Conservation (phyloP, 805 yeast species). For the Ogataea paradorogensis region DNA sequence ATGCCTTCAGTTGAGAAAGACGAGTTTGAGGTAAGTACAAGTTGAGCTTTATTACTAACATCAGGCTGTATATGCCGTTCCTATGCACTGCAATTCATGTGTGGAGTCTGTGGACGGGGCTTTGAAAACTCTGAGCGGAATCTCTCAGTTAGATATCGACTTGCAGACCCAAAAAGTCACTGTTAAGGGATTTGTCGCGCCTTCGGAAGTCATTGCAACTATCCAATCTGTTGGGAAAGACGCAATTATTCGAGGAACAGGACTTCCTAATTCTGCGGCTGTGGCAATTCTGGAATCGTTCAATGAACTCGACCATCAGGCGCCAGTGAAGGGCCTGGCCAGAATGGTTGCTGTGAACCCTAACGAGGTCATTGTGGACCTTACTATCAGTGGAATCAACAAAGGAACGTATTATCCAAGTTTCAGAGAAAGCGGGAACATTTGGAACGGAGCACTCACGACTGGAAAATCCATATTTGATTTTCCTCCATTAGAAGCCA, state of each 20-base stretch:
- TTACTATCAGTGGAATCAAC: slow-evolving; percentile 70
- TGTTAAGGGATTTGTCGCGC: slow-evolving; percentile 69
- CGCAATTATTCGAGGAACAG: slow-evolving; percentile 90
- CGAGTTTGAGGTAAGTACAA: slow-evolving; percentile 23
- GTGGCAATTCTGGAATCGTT: slow-evolving; percentile 84
- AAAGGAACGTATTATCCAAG: slow-evolving; percentile 69
- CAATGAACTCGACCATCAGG: slow-evolving; percentile 40
- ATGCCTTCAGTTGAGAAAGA: slow-evolving; percentile 18
- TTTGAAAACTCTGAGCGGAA: slow-evolving; percentile 48
- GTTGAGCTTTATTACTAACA: not conserved
- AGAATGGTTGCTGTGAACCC: slow-evolving; percentile 68
- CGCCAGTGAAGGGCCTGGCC: slow-evolving; percentile 82
- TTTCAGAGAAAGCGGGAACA: slow-evolving; percentile 69
- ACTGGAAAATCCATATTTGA: slow-evolving; percentile 53
- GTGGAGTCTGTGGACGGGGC: slow-evolving; percentile 57
- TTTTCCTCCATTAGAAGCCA: slow-evolving; percentile 40
- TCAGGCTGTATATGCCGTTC: slow-evolving; percentile 79
- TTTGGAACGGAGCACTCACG: slow-evolving; percentile 66
- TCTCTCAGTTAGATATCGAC: slow-evolving; percentile 54
- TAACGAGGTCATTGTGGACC: slow-evolving; percentile 61
- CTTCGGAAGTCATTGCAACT: slow-evolving; percentile 65
- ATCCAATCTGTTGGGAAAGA: slow-evolving; percentile 78
- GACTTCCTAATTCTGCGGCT: slow-evolving; percentile 82
- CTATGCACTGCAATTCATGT: slow-evolving; percentile 76
- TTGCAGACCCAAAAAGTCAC: slow-evolving; percentile 58